These are phyloP conservation scores for Kwoniella botswanensis DNA, from an alignment of 768 basidiomycete species.

Conservation along the genomic window DNA sequence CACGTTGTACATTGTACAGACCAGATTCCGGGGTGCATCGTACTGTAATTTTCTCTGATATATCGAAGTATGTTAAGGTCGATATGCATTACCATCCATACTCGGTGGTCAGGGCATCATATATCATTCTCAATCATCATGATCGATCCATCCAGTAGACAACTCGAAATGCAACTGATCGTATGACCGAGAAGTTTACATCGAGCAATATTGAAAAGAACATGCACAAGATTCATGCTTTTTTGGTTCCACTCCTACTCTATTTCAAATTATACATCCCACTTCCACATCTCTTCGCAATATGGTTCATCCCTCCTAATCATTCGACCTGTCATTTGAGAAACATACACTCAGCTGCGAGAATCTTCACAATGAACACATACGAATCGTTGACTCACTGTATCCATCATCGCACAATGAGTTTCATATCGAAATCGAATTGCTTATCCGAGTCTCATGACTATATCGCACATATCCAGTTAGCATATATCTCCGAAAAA, in stretches of 20 bases:
- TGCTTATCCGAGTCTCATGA: constrained; percentile 34
- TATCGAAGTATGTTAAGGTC: no score
- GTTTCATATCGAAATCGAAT: not conserved
- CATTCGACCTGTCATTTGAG: constrained; percentile 81
- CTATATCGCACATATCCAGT: not conserved
- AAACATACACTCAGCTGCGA: constrained; percentile 61
- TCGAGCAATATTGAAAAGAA: not conserved
- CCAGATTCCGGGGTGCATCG: no score
- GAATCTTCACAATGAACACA: not conserved
- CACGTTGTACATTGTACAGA: no score
- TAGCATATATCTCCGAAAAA: no score
- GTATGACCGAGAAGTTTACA: no score
- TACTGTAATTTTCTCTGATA: no score
- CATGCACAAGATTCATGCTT: constrained; percentile 6
- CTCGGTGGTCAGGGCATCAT: no score
- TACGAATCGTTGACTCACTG: not conserved
- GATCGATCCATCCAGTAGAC: no score
- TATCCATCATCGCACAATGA: not conserved
- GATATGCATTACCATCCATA: no score
- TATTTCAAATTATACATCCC: constrained; percentile 94
- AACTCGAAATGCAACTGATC: no score
- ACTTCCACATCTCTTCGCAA: constrained; percentile 82
- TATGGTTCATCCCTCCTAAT: constrained; percentile 83
- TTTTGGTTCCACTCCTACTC: constrained; percentile 58
- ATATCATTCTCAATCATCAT: no score